Evolutionary conservation across 176 grass and related monocot species (phyloP), one percentile per base, ranked within the genome.

Genomic region (Alloteropsis semialata): DNA sequence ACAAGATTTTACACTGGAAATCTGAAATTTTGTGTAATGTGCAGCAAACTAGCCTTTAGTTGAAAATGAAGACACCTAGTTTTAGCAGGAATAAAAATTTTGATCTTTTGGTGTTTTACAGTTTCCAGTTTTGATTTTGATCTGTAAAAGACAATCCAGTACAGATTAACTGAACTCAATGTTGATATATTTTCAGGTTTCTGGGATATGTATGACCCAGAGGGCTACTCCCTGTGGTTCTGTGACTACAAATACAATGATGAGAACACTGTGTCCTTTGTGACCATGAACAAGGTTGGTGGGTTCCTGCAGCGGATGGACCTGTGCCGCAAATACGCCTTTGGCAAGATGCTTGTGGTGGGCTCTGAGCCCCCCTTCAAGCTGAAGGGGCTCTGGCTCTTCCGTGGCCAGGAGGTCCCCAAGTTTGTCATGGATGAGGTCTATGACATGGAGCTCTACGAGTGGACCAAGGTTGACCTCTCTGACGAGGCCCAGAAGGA

Each of bases 271-370:
- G 91, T 97, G 2, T 94, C 94, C 0, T 97, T 86, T 42, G 89
- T 97, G 42, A 97, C 89, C 13, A 16, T 94, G 68, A 94, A 94
- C 85, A 94, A 97, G 84, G 94, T 94, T 8, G 34, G 91, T 56
- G 94, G 94, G 3, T 97, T 94, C 89, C 75, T 97, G 73, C 91
- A 94, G 82, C 89, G 91, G 10, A 94, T 97, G 89, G 94, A 97
- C 72, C 80, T 94, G 58, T 78, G 81, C 41, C 91, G 89, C 55
- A 97, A 97, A 43, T 97, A 97, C 11, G 87, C 94, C 9, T 97
- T 97, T 1, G 88, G 92, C 22, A 97, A 97, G 86, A 97, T 94
- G 92, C 90, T 94, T 29, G 92, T 97, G 32, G 87, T 94, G 1
- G 94, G 94, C 36, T 84, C 74, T 1, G 86, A 82, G 21, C 83